Evolutionary conservation across 441 rosid species (phyloP).

Genomic region (Kokia cookei): DNA sequence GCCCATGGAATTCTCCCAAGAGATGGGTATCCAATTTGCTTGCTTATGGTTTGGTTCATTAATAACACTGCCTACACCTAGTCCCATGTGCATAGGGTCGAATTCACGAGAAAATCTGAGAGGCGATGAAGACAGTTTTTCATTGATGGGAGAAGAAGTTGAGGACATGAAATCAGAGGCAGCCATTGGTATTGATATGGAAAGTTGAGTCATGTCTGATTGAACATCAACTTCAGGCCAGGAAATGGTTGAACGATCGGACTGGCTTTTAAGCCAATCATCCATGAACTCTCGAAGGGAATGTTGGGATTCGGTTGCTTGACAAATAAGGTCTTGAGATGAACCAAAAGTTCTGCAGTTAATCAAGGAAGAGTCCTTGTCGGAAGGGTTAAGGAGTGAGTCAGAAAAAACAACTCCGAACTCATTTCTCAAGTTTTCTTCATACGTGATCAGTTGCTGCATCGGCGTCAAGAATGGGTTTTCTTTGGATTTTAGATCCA

Average conservation of each 20-base stretch:
- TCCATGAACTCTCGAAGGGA: constrained; percentile 53
- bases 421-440: constrained; percentile 16
- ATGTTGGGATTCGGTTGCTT: constrained; percentile 30
- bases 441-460: constrained; percentile 18
- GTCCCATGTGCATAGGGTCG: constrained; percentile 29
- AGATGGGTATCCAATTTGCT: constrained; percentile 28
- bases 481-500: constrained; percentile 27
- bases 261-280: constrained; percentile 45
- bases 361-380: constrained; percentile 23
- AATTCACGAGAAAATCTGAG: constrained; percentile 34
- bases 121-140: constrained; percentile 28
- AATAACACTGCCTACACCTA: constrained; percentile 13
- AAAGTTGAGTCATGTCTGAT: constrained; percentile 46
- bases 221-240: constrained; percentile 44
- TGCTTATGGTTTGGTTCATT: constrained; percentile 24
- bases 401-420: constrained; percentile 38
- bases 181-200: constrained; percentile 45
- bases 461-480: constrained; percentile 24
- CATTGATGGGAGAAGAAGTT: constrained; percentile 44
- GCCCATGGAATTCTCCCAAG: constrained; percentile 40
- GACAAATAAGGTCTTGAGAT: constrained; percentile 22
- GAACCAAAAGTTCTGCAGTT: constrained; percentile 31
- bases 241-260: constrained; percentile 26
- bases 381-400: constrained; percentile 36
- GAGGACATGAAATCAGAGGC: constrained; percentile 43